Evolutionary conservation across 768 basidiomycete species (phyloP).

Genomic region (Russula sp.): DNA sequence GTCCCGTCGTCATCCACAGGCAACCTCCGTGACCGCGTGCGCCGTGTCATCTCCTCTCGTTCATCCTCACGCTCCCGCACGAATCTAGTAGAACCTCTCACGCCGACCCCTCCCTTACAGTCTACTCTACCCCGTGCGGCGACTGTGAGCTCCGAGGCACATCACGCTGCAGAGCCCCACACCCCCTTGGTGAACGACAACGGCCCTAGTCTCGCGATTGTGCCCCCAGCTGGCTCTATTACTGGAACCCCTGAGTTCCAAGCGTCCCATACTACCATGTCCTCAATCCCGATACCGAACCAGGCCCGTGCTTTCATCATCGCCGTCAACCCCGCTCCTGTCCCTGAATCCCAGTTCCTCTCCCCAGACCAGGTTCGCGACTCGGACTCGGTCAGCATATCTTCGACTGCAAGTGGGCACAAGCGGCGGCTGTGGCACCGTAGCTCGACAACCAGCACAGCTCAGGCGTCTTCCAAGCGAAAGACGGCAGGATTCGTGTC

Average conservation of each 20-base stretch:
- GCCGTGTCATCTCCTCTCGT: constrained; percentile 17
- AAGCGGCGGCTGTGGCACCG: constrained; percentile 21
- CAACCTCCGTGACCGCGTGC: constrained; percentile 22
- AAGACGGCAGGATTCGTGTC: constrained; percentile 56
- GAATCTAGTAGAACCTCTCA: not conserved
- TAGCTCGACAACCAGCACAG: constrained; percentile 4
- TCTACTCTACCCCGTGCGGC: not conserved
- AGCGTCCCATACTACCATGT: constrained; percentile 1
- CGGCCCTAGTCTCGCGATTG: constrained; percentile 20
- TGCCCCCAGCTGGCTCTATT: constrained; percentile 43
- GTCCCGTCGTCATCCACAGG: constrained; percentile 19
- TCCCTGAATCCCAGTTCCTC: constrained; percentile 9
- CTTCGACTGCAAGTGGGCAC: constrained; percentile 23
- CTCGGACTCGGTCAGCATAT: constrained; percentile 22
- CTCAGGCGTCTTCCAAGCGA: constrained; percentile 26
- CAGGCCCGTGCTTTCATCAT: constrained; percentile 3
- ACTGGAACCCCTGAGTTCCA: constrained; percentile 23
- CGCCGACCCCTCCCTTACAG: not conserved
- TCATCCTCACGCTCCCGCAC: constrained; percentile 14
- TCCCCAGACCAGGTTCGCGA: constrained; percentile 19
- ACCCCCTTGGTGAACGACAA: not conserved
- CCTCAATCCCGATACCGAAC: constrained; percentile 1
- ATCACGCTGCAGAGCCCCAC: constrained; percentile 7
- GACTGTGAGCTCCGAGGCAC: not conserved
- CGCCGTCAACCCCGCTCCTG: not conserved